Evolutionary conservation across 2,329 filamentous ascomycete genomes (phyloP).

Genomic region (Chaetomium strumarium): DNA sequence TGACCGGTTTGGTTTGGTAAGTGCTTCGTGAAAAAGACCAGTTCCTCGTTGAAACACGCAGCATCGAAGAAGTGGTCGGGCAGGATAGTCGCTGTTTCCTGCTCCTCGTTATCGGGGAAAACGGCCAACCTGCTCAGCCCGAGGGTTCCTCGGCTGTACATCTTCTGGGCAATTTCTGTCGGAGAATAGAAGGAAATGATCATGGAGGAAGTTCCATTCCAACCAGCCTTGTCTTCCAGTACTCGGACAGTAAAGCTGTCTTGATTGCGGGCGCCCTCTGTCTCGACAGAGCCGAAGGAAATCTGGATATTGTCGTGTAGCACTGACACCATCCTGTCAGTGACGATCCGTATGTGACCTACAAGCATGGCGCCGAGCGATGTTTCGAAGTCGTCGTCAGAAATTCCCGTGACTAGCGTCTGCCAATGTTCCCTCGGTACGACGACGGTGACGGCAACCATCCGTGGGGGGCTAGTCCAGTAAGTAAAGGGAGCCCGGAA

Average conservation of each 20-base stretch:
- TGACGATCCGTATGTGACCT: background rate
- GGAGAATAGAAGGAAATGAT: constrained; percentile 39
- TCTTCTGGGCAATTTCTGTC: constrained; percentile 28
- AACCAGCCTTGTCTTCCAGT: constrained; percentile 32
- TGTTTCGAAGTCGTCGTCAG: background rate
- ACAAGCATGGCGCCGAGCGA: background rate
- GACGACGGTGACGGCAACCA: constrained; percentile 34
- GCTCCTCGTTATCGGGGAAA: constrained; percentile 18
- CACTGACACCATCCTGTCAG: background rate
- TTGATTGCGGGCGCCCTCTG: constrained; percentile 22
- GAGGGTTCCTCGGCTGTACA: constrained; percentile 19
- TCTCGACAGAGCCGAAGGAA: constrained; percentile 34
- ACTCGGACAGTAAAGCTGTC: constrained; percentile 32
- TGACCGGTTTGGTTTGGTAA: constrained; percentile 32
- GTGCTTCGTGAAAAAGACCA: constrained; percentile 35
- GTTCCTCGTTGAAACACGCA: constrained; percentile 24
- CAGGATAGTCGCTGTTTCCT: constrained; percentile 24
- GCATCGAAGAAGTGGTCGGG: constrained; percentile 29
- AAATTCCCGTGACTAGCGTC: constrained; percentile 17
- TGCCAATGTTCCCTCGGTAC: constrained; percentile 30
- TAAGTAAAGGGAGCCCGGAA: constrained; percentile 26
- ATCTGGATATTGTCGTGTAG: constrained; percentile 37
- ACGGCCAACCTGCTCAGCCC: constrained; percentile 30
- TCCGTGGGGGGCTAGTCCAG: constrained; percentile 35
- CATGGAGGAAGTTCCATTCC: constrained; percentile 35